Conservation (phyloP, 2,329 filamentous ascomycete species). For the Lomentospora prolificans region DNA sequence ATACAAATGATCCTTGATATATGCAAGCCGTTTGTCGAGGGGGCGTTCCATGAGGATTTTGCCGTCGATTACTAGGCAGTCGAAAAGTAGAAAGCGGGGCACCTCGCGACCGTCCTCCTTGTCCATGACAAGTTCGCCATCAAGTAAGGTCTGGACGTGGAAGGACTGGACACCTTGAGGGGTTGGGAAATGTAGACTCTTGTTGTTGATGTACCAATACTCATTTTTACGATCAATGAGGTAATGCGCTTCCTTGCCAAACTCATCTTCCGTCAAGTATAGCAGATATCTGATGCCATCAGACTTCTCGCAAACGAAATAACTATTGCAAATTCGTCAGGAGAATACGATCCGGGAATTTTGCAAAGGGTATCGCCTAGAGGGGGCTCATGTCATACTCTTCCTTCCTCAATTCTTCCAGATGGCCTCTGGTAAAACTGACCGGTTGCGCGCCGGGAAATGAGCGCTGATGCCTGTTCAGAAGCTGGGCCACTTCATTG, state of each 20-base stretch:
- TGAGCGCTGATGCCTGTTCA: slow-evolving; percentile 55
- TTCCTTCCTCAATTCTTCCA: slow-evolving; percentile 68
- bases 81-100: slow-evolving; percentile 84
- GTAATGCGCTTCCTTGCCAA: slow-evolving; percentile 63
- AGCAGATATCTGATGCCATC: slow-evolving; percentile 94
- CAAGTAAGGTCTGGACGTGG: slow-evolving; percentile 73
- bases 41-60: slow-evolving; percentile 67
- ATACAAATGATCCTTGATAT: slow-evolving; percentile 71
- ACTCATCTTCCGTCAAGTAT: slow-evolving; percentile 64
- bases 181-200: slow-evolving; percentile 69
- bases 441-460: slow-evolving; percentile 95
- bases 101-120: slow-evolving; percentile 66
- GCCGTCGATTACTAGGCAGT: slow-evolving; percentile 75
- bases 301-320: slow-evolving; percentile 97
- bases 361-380: neutral
- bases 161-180: slow-evolving; percentile 55
- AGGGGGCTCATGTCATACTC: slow-evolving; percentile 42
- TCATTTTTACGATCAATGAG: slow-evolving; percentile 97
- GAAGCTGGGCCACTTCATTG: slow-evolving; percentile 61
- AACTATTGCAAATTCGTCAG: slow-evolving; percentile 36
- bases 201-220: slow-evolving; percentile 72
- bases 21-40: slow-evolving; percentile 80
- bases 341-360: neutral
- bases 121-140: slow-evolving; percentile 90
- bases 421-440: slow-evolving; percentile 73